Conservation (phyloP, 495 filamentous ascomycete species). For the Talaromyces proteolyticus region DNA sequence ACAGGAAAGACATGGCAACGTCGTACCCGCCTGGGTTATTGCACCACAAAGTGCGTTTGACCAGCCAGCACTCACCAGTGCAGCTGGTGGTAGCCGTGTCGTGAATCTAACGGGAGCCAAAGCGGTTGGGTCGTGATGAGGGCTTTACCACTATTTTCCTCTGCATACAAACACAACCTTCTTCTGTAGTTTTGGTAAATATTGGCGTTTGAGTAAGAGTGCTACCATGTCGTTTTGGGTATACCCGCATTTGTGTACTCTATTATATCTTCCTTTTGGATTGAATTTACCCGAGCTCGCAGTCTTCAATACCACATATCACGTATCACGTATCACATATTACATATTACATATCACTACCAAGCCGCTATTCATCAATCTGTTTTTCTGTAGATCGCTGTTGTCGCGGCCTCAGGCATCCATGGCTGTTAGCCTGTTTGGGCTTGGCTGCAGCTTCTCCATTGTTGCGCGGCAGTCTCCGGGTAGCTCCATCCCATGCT, state of each 20-base stretch:
- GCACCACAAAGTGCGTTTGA: conserved; percentile 14
- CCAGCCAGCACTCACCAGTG: conserved; percentile 6
- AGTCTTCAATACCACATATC: no score
- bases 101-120: conserved; percentile 47
- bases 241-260: no score
- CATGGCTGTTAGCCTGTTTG: no score
- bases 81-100: conserved; percentile 36
- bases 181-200: neutral
- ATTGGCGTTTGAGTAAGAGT: neutral
- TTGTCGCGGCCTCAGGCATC: no score
- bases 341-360: no score
- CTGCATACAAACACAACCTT: neutral
- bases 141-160: neutral
- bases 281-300: no score
- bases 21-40: conserved; percentile 55
- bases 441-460: no score
- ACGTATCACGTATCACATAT: no score
- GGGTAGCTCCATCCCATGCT: no score
- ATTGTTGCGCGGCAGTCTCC: no score
- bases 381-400: no score
- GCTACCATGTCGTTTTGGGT: neutral
- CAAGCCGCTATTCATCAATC: no score
- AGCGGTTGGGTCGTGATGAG: conserved; percentile 43
- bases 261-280: neutral
- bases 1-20: conserved; percentile 27